Percentiles rank a stretch among this genome's conserved stretches.
These are phyloP conservation scores for Cladosporium halotolerans DNA, from an alignment of 2,329 filamentous ascomycete genomes.

Conservation along the genomic window DNA sequence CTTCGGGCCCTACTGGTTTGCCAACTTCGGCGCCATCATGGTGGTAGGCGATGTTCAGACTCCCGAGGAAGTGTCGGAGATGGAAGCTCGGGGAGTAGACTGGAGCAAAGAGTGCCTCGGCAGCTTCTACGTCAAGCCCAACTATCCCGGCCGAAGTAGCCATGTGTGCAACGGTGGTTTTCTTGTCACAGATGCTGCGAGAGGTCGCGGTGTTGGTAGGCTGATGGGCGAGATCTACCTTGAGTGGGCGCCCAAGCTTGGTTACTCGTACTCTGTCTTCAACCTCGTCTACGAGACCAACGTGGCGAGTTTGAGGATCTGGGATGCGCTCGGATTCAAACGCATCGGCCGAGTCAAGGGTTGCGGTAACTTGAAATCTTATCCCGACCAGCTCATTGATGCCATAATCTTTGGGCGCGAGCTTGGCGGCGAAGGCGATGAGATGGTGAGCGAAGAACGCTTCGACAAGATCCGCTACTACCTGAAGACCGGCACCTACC, in stretches of 20 bases:
- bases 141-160: slow-evolving; percentile 84
- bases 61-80: slow-evolving; percentile 46
- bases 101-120: slow-evolving; percentile 79
- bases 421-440: slow-evolving; percentile 59
- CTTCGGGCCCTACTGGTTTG: slow-evolving; percentile 84
- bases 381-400: slow-evolving; percentile 42
- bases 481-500: slow-evolving; percentile 89
- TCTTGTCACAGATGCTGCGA: slow-evolving; percentile 41
- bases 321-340: slow-evolving; percentile 89
- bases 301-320: slow-evolving; percentile 80
- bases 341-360: slow-evolving; percentile 71
- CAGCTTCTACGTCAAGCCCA: slow-evolving; percentile 91
- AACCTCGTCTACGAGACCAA: slow-evolving; percentile 94
- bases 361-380: slow-evolving; percentile 45
- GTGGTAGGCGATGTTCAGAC: slow-evolving; percentile 67
- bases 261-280: slow-evolving; percentile 89
- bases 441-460: slow-evolving; percentile 86
- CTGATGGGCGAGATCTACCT: slow-evolving; percentile 48
- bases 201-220: slow-evolving; percentile 45
- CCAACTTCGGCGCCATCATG: slow-evolving; percentile 85
- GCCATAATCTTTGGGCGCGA: slow-evolving; percentile 57
- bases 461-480: slow-evolving; percentile 99
- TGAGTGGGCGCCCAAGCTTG: slow-evolving; percentile 51
- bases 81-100: slow-evolving; percentile 47
- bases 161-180: slow-evolving; percentile 71